Percentiles rank a stretch among this genome's conserved stretches.
These are phyloP conservation scores for Cladosporium sp. DNA, from an alignment of 2,329 filamentous ascomycete species.

Conservation along the genomic window DNA sequence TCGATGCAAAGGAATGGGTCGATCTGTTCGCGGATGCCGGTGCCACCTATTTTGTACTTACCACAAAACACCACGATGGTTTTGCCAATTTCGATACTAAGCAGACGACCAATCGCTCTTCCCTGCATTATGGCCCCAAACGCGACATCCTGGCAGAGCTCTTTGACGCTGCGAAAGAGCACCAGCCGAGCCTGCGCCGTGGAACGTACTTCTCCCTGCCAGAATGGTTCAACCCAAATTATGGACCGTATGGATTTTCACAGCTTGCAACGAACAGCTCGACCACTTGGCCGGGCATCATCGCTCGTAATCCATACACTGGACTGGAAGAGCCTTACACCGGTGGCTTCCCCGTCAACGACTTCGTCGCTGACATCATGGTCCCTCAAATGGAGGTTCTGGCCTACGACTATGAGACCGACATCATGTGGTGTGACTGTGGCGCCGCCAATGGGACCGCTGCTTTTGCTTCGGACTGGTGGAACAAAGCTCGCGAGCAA, in stretches of 20 bases:
- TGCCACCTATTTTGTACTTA: slow-evolving; percentile 38
- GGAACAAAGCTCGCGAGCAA: slow-evolving; percentile 35
- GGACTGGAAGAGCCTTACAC: slow-evolving; percentile 41
- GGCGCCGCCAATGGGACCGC: slow-evolving; percentile 42
- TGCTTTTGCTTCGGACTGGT: slow-evolving; percentile 41
- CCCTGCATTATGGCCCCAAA: slow-evolving; percentile 39
- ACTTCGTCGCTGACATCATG: slow-evolving; percentile 41
- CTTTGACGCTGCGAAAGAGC: slow-evolving; percentile 38
- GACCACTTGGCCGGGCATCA: slow-evolving; percentile 35
- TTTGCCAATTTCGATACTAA: slow-evolving; percentile 44
- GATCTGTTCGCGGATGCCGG: slow-evolving; percentile 15
- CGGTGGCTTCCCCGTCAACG: slow-evolving; percentile 38
- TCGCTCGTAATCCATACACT: slow-evolving; percentile 43
- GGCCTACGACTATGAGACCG: slow-evolving; percentile 39
- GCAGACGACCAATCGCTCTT: slow-evolving; percentile 37
- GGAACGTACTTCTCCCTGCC: slow-evolving; percentile 49
- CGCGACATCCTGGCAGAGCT: slow-evolving; percentile 42
- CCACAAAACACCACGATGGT: slow-evolving; percentile 48
- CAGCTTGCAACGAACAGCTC: slow-evolving; percentile 26
- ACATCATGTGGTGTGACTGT: slow-evolving; percentile 48
- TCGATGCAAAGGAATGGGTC: slow-evolving; percentile 15
- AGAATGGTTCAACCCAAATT: slow-evolving; percentile 49
- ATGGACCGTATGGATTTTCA: slow-evolving; percentile 34
- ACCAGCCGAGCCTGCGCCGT: slow-evolving; percentile 42
- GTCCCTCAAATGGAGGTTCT: slow-evolving; percentile 44